A percentile compares a stretch with the other conserved stretches of the same genome.
These are phyloP conservation scores for Pseudocercospora fuligena DNA, from an alignment of 2,329 filamentous ascomycete species.

Conservation along the genomic window DNA sequence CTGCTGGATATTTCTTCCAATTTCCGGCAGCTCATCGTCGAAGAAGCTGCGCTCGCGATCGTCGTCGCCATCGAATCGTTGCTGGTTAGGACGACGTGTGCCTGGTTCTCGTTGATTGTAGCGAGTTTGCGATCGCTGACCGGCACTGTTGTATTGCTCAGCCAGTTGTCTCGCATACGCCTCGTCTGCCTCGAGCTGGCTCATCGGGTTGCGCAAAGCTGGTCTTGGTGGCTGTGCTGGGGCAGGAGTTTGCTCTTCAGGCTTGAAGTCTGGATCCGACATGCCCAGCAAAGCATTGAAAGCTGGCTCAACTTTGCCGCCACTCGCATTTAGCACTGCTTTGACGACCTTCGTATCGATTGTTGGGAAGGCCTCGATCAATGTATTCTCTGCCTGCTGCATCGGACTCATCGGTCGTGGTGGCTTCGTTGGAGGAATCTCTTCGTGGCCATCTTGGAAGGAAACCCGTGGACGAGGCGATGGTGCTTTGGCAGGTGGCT, in stretches of 20 bases:
- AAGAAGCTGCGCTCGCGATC: slow-evolving; percentile 87
- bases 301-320: slow-evolving; percentile 85
- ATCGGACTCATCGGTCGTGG: slow-evolving; percentile 80
- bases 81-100: slow-evolving; percentile 44
- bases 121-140: slow-evolving; percentile 35
- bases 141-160: slow-evolving; percentile 72
- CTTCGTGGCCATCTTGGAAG: slow-evolving; percentile 55
- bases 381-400: slow-evolving; percentile 82
- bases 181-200: slow-evolving; percentile 88
- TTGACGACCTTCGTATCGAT: slow-evolving; percentile 82
- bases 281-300: slow-evolving; percentile 88
- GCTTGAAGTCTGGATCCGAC: slow-evolving; percentile 59
- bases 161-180: slow-evolving; percentile 89
- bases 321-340: slow-evolving; percentile 84
- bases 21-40: slow-evolving; percentile 92
- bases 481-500: slow-evolving; percentile 46
- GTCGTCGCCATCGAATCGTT: slow-evolving; percentile 54
- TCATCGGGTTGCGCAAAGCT: slow-evolving; percentile 63
- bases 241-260: slow-evolving; percentile 60
- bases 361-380: slow-evolving; percentile 90
- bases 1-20: slow-evolving; percentile 89
- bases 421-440: slow-evolving; percentile 74
- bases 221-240: slow-evolving; percentile 83
- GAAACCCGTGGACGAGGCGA: slow-evolving; percentile 52
- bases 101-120: slow-evolving; percentile 45